These are phyloP conservation scores for Boletus tylopilopsis DNA, from an alignment of 768 basidiomycete genomes.

Conservation along the genomic window DNA sequence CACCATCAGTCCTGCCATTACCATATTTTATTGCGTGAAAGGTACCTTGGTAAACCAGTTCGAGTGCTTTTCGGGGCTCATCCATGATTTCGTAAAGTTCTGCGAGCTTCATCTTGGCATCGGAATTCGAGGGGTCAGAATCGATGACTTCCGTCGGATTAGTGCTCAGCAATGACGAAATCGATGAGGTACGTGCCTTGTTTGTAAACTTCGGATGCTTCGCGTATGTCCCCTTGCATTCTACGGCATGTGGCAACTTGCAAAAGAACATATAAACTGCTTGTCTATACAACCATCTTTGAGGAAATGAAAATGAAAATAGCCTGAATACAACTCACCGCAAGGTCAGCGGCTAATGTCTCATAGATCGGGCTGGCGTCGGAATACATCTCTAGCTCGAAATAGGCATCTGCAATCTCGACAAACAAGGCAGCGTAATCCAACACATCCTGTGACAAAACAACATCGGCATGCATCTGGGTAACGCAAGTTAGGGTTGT, in stretches of 20 bases:
- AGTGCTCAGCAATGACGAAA: background rate
- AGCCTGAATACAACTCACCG: conserved; percentile 41
- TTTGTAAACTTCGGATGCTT: conserved; percentile 81
- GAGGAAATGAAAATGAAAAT: background rate
- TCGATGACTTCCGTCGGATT: conserved; percentile 54
- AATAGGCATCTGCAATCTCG: conserved; percentile 85
- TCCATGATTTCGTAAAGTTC: conserved; percentile 85
- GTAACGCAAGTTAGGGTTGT: background rate
- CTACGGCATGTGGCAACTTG: conserved; percentile 83
- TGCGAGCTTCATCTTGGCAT: conserved; percentile 86
- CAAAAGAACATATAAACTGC: conserved; percentile 62
- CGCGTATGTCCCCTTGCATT: conserved; percentile 67
- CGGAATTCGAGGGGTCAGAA: conserved; percentile 70
- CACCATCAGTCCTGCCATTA: conserved; percentile 62
- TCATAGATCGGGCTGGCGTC: conserved; percentile 82
- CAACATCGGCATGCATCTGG: conserved; percentile 73
- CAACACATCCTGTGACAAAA: conserved; percentile 66
- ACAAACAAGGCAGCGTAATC: conserved; percentile 77
- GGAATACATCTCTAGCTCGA: conserved; percentile 61
- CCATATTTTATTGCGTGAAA: too few relatives aligned
- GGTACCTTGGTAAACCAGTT: conserved; percentile 61
- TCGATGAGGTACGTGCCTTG: conserved; percentile 47
- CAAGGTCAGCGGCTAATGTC: conserved; percentile 67
- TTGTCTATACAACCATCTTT: conserved; percentile 50
- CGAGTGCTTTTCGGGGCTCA: conserved; percentile 76